phyloP scores from a whole-genome alignment of 176 grass and related monocot species.

The Avena eriantha region DNA sequence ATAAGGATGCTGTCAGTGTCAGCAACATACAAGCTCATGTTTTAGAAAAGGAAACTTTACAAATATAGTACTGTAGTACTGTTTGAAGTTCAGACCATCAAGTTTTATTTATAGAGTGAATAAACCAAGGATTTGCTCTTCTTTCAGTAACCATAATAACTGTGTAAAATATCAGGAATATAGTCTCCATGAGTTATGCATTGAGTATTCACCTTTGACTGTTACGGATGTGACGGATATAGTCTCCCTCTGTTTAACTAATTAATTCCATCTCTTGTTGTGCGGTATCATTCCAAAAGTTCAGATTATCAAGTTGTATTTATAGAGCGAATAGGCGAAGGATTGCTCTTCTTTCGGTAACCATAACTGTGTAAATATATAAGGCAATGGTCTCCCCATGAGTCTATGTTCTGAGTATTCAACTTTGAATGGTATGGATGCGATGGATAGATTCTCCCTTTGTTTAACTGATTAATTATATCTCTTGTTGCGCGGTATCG shows the following conservation, averaged over 20 bases:
- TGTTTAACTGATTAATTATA: background rate
- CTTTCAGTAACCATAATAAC: background rate
- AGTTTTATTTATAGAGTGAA: background rate
- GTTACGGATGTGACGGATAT: background rate
- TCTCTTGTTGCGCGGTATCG: background rate
- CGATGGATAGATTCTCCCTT: background rate
- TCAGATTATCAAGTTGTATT: background rate
- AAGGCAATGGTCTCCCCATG: background rate
- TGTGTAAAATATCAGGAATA: background rate
- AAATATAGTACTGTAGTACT: background rate
- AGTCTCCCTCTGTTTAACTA: background rate
- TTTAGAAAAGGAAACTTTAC: background rate
- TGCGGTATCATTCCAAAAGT: background rate
- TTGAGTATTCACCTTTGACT: background rate
- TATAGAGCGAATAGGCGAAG: background rate
- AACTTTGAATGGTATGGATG: background rate
- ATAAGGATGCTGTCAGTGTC: background rate
- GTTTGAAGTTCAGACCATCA: constrained; percentile 6
- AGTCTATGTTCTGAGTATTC: background rate
- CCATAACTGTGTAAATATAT: background rate
- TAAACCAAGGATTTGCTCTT: background rate
- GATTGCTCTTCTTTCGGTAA: background rate
- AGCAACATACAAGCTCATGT: background rate
- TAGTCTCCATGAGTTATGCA: background rate
- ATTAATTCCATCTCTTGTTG: background rate